phyloP scores from a whole-genome alignment of 345 rosid species.

The Rhizophora mangle region DNA sequence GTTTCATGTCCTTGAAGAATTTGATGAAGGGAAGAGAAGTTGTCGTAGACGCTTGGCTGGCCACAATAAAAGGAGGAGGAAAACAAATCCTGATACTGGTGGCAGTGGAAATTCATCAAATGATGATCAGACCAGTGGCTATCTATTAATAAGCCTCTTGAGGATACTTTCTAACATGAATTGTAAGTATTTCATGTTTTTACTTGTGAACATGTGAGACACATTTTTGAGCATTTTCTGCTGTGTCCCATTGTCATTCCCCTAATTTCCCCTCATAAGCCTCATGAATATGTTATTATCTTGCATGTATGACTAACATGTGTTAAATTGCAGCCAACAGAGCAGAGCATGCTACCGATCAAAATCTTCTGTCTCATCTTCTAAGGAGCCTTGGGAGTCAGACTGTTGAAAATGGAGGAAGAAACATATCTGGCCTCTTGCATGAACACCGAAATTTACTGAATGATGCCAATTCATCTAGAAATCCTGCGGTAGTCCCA shows the following conservation, averaged over 20 bases:
- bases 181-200: slow-evolving; percentile 45
- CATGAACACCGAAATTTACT: slow-evolving; percentile 55
- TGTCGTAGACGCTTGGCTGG: slow-evolving; percentile 99
- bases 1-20: slow-evolving; percentile 96
- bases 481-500: slow-evolving; percentile 46
- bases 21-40: slow-evolving; percentile 99
- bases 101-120: slow-evolving; percentile 49
- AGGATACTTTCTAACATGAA: slow-evolving; percentile 90
- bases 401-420: slow-evolving; percentile 54
- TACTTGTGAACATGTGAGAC: background rate
- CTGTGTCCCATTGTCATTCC: background rate
- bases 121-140: slow-evolving; percentile 78
- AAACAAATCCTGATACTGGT: slow-evolving; percentile 74
- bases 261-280: background rate
- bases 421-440: slow-evolving; percentile 56
- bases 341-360: slow-evolving; percentile 62
- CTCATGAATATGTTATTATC: background rate
- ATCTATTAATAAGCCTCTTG: slow-evolving; percentile 73
- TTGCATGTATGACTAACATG: background rate
- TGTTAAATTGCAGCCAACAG: slow-evolving; percentile 58
- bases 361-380: slow-evolving; percentile 76
- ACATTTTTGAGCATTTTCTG: background rate
- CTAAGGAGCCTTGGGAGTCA: slow-evolving; percentile 70
- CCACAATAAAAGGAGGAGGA: slow-evolving; percentile 94
- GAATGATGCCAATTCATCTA: slow-evolving; percentile 39